Evolutionary conservation across 306 rosid species (phyloP).

Genomic region (Dryas octopetala): DNA sequence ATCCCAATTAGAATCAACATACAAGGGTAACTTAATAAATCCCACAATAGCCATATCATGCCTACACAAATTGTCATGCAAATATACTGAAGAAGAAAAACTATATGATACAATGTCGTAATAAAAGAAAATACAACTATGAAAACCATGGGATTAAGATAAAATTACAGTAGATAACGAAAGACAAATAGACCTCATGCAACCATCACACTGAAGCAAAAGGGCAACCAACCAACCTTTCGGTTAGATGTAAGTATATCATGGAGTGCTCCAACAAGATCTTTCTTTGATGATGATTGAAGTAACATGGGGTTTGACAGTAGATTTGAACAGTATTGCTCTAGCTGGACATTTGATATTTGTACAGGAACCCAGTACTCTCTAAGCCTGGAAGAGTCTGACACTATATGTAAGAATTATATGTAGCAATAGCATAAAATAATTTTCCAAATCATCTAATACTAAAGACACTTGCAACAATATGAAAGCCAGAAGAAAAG

Average conservation of each 20-base stretch:
- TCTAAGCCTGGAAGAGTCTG: slow-evolving; percentile 51
- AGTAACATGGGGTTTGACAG: slow-evolving; percentile 61
- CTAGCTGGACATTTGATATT: slow-evolving; percentile 78
- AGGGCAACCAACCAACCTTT: slow-evolving; percentile 61
- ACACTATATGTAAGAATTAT: neutral
- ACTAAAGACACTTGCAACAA: slow-evolving; percentile 21
- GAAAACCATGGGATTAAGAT: neutral
- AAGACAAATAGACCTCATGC: slow-evolving; percentile 21
- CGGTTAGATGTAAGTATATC: slow-evolving; percentile 53
- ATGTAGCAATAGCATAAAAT: neutral
- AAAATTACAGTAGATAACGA: neutral
- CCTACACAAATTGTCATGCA: neutral
- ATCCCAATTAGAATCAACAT: neutral
- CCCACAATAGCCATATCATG: neutral
- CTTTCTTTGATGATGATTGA: slow-evolving; percentile 49
- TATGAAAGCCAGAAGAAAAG: slow-evolving; percentile 30
- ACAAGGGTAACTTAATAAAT: neutral
- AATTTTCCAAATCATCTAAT: slow-evolving; percentile 5
- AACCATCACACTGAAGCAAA: slow-evolving; percentile 26
- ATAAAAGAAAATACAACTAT: slow-evolving; percentile 6
- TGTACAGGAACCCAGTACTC: slow-evolving; percentile 95
- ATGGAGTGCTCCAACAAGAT: slow-evolving; percentile 50
- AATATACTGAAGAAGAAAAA: neutral
- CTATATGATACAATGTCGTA: neutral
- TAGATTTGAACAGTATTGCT: slow-evolving; percentile 76